Conservation (phyloP, 2,329 filamentous ascomycete species). For the Xylaria sp. region DNA sequence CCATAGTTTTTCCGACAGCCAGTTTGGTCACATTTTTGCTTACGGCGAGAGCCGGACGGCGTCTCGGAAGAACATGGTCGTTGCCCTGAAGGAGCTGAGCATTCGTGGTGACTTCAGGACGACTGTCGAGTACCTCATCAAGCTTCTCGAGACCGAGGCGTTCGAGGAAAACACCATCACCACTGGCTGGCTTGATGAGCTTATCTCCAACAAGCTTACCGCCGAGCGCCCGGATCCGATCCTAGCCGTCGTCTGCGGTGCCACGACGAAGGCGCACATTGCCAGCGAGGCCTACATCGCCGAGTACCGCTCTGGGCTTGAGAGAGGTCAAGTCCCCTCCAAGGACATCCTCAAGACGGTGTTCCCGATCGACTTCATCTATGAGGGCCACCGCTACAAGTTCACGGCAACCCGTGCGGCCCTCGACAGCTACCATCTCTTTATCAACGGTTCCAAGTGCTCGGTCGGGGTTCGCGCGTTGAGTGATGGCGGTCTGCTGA, state of each 20-base stretch:
- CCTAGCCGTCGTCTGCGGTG: slow-evolving; percentile 93
- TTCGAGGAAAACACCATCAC: slow-evolving; percentile 99
- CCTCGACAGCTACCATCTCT: slow-evolving; percentile 91
- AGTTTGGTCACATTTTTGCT: slow-evolving; percentile 99
- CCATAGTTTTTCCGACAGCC: slow-evolving; percentile 98
- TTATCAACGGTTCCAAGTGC: slow-evolving; percentile 98
- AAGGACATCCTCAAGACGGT: slow-evolving; percentile 98
- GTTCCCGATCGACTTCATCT: slow-evolving; percentile 98
- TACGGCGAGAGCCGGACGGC: slow-evolving; percentile 97
- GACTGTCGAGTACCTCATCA: slow-evolving; percentile 98
- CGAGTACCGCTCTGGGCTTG: slow-evolving; percentile 85
- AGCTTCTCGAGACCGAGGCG: slow-evolving; percentile 94
- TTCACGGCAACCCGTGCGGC: slow-evolving; percentile 96
- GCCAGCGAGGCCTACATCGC: slow-evolving; percentile 87
- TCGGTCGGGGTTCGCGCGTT: slow-evolving; percentile 89
- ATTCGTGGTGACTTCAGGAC: slow-evolving; percentile 99
- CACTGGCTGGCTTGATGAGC: slow-evolving; percentile 96
- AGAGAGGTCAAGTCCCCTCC: slow-evolving; percentile 95
- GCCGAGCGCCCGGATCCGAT: slow-evolving; percentile 93
- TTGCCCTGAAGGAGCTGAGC: slow-evolving; percentile 96
- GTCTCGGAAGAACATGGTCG: slow-evolving; percentile 98
- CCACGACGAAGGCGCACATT: slow-evolving; percentile 91
- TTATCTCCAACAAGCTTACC: slow-evolving; percentile 96
- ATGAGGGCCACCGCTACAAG: slow-evolving; percentile 95
- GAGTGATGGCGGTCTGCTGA: slow-evolving; percentile 88